Evolutionary conservation across 1,284 basidiomycete species (phyloP), one percentile per base, ranked within the genome.

Genomic region (Inonotus hispidus): DNA sequence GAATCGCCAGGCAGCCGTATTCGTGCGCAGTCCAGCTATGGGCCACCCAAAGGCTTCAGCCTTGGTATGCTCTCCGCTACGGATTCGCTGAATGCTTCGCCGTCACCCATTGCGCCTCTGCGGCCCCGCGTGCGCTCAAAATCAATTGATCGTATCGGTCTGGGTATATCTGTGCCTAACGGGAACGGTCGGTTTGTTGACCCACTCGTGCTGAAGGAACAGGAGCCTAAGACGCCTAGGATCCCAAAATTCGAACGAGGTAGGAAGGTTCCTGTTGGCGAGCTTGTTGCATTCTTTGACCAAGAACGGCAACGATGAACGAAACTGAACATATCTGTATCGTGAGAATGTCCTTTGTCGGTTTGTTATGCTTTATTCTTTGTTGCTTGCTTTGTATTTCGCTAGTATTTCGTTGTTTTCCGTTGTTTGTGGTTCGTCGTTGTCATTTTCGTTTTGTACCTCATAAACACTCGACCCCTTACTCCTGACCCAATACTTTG

Each of bases 271-370:
- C 83, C 87, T 2, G 80, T 92, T 52, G 86, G 83, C 16, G 82
- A 90, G 68, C 73, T 92, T 53, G 88, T 91, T n/a, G 88, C 88
- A 21, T 92, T 88, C 73, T 92, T 92, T 66, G 88, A 92, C 70
- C 79, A 81, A 64, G 87, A 87, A 59, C 82, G 81, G 74, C 73
- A 69, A 62, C 68, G 65, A 64, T 60, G 29, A 60, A 27, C 14
- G 25, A n/a, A 8, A 3, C 13, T 53, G 35, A 35, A 35, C n/a
- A 32, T 35, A 3, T 29, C 4, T 35, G 41, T 29, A 7, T 29
- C 10, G 13, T n/a, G 25, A 27, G 37, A 13, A n/a, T 41, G 41
- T 25, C 27, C 41, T 43, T 21, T 43, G 23, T 25, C 25, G 16
- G 3, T 56, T 41, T 27, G 38, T 37, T 37, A 19, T 38, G 25